Percentiles rank a stretch among this genome's conserved stretches.
Evolutionary conservation across 208 protist genomes (phyloP).

Genomic region (Dictyostelium gargantuum): DNA sequence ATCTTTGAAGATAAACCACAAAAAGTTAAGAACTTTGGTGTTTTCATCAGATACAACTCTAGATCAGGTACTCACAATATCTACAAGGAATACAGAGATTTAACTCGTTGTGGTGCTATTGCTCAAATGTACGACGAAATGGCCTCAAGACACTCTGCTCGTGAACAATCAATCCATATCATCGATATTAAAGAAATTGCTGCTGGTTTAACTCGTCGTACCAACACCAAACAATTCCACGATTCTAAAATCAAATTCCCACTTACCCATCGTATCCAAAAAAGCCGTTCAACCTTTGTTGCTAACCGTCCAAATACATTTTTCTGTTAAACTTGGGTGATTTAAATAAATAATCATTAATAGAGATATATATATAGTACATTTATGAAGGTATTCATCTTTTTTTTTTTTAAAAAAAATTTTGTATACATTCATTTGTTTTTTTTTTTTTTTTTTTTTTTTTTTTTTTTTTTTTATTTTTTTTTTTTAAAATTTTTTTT

Average conservation of each 20-base stretch:
- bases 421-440: too few species aligned
- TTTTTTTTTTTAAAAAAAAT: too few species aligned
- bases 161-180: conserved; percentile 59
- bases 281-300: neutral
- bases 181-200: conserved; percentile 61
- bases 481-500: too few species aligned
- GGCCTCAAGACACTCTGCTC: conserved; percentile 55
- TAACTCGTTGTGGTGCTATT: conserved; percentile 94
- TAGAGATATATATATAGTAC: too few species aligned
- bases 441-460: too few species aligned
- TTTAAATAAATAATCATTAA: too few species aligned
- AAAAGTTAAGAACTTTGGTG: conserved; percentile 98
- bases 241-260: conserved; percentile 57
- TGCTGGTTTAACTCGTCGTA: neutral
- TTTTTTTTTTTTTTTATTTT: too few species aligned
- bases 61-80: conserved; percentile 98
- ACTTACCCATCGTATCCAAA: conserved; percentile 51
- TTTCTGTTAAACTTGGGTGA: neutral
- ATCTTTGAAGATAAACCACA: conserved; percentile 95
- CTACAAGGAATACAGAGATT: conserved; percentile 99
- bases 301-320: conserved; percentile 24
- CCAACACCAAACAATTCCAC: conserved; percentile 70
- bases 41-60: conserved; percentile 99
- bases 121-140: conserved; percentile 88
- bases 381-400: too few species aligned